phyloP scores from a whole-genome alignment of 805 yeast genomes.

The Ogataea chonburiensis region DNA sequence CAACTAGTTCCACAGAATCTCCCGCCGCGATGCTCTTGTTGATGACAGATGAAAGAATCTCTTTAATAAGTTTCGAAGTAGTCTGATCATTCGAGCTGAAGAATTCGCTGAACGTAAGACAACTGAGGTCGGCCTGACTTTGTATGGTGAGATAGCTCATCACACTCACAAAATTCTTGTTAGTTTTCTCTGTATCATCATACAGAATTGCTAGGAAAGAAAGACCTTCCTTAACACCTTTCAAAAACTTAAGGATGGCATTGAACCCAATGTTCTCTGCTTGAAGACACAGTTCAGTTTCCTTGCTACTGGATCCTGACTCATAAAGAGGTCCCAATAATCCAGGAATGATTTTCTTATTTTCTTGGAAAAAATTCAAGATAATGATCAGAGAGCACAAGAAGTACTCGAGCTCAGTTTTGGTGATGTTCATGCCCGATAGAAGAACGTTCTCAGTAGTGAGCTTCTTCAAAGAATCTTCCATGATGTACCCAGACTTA shows the following conservation, averaged over 20 bases:
- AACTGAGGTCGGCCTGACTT: slow-evolving; percentile 65
- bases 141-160: slow-evolving; percentile 66
- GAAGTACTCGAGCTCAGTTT: slow-evolving; percentile 60
- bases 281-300: slow-evolving; percentile 66
- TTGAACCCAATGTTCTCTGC: slow-evolving; percentile 90
- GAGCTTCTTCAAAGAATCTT: slow-evolving; percentile 43
- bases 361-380: slow-evolving; percentile 66
- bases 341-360: slow-evolving; percentile 61
- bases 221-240: slow-evolving; percentile 82
- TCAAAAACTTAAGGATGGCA: slow-evolving; percentile 70
- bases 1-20: slow-evolving; percentile 88
- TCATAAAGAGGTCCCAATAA: slow-evolving; percentile 57
- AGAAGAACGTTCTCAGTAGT: slow-evolving; percentile 38
- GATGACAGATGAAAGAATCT: slow-evolving; percentile 82
- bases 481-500: slow-evolving; percentile 37
- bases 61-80: slow-evolving; percentile 70
- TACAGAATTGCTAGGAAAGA: slow-evolving; percentile 80
- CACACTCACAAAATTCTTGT: slow-evolving; percentile 54
- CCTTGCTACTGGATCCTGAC: slow-evolving; percentile 43
- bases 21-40: slow-evolving; percentile 87
- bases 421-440: slow-evolving; percentile 45
- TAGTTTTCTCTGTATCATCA: slow-evolving; percentile 57
- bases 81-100: slow-evolving; percentile 63
- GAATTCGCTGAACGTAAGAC: slow-evolving; percentile 69
- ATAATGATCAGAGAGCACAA: slow-evolving; percentile 69